A percentile compares a stretch with the other conserved stretches of the same genome.
Conservation (phyloP, 768 basidiomycete species). For the Scleroderma bovista region DNA sequence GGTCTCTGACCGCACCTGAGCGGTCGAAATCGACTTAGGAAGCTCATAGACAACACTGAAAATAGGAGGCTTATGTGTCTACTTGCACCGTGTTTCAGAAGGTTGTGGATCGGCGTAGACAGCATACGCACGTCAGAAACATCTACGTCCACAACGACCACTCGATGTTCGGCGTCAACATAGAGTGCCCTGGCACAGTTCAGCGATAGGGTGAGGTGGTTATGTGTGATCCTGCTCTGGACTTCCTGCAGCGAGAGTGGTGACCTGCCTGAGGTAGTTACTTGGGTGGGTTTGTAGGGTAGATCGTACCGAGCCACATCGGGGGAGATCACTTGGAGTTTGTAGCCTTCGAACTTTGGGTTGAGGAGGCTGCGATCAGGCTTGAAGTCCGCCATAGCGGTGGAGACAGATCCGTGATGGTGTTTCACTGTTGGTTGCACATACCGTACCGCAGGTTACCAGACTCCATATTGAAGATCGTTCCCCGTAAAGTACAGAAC, state of each 20-base stretch:
- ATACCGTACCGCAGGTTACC: too few species aligned
- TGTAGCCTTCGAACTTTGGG: conserved; percentile 84
- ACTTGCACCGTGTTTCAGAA: conserved; percentile 25
- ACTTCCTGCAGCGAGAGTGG: conserved; percentile 77
- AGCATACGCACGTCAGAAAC: conserved; percentile 48
- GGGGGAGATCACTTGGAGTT: conserved; percentile 57
- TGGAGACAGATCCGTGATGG: not conserved
- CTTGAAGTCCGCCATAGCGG: conserved; percentile 35
- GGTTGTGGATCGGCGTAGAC: not conserved
- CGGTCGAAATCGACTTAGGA: conserved; percentile 44
- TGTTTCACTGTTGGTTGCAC: too few species aligned
- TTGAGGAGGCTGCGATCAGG: conserved; percentile 57
- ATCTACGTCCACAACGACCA: conserved; percentile 54
- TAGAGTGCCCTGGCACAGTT: conserved; percentile 51
- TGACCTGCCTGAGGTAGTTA: conserved; percentile 51
- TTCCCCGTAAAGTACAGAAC: too few species aligned
- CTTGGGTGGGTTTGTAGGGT: conserved; percentile 39
- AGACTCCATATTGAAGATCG: too few species aligned
- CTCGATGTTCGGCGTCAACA: conserved; percentile 56
- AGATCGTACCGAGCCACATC: conserved; percentile 49
- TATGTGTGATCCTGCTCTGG: conserved; percentile 78
- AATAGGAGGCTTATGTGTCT: conserved; percentile 47
- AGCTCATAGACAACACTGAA: conserved; percentile 58
- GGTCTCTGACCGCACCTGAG: conserved; percentile 26
- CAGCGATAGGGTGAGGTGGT: conserved; percentile 58